These are phyloP conservation scores for Penicillium simplicissimum DNA, from an alignment of 495 filamentous ascomycete species.

Conservation along the genomic window DNA sequence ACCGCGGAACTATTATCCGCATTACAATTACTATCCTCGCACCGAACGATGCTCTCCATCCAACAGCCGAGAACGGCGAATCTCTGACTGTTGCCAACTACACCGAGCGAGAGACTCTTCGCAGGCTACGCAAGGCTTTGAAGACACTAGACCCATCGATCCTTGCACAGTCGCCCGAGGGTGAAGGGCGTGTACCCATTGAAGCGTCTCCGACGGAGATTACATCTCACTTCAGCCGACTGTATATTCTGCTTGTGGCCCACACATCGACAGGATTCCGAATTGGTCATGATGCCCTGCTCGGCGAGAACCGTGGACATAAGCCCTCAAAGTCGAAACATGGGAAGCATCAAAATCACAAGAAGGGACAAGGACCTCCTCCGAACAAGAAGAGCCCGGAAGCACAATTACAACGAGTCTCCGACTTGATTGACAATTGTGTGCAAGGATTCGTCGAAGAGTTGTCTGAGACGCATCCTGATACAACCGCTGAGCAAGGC, in stretches of 20 bases:
- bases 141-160: conserved; percentile 12
- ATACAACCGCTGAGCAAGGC: conserved; percentile 2
- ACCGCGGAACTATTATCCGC: conserved; percentile 50
- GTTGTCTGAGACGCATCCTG: conserved; percentile 33
- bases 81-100: conserved; percentile 15
- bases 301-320: conserved; percentile 40
- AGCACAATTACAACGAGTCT: conserved; percentile 9
- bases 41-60: conserved; percentile 32
- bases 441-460: conserved; percentile 60
- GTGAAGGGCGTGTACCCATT: conserved; percentile 37
- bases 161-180: conserved; percentile 8
- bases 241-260: conserved; percentile 75
- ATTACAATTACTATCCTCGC: conserved; percentile 64
- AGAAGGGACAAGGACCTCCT: conserved; percentile 10
- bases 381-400: conserved; percentile 2
- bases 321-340: conserved; percentile 10
- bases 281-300: conserved; percentile 67
- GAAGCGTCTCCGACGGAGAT: conserved; percentile 53
- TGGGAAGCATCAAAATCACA: conserved; percentile 3
- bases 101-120: conserved; percentile 13
- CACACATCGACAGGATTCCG: conserved; percentile 60
- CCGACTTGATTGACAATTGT: conserved; percentile 47
- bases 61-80: background rate
- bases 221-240: conserved; percentile 57
- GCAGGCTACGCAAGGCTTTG: conserved; percentile 13